These are phyloP conservation scores for Epichloe glyceriae DNA, from an alignment of 2,329 filamentous ascomycete genomes.

Conservation along the genomic window DNA sequence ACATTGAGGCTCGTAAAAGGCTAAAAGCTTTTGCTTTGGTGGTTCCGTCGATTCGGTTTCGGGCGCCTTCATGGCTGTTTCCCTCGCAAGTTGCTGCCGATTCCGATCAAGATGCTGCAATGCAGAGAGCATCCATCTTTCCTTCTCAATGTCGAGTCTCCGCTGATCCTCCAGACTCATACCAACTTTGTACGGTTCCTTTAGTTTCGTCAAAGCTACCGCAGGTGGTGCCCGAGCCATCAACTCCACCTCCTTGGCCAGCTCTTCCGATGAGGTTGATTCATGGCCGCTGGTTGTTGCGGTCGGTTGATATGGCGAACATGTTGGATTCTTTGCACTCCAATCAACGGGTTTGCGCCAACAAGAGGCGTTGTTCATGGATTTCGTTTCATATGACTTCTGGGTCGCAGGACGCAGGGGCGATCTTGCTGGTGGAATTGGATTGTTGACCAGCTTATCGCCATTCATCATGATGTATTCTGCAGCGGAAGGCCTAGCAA, in stretches of 20 bases:
- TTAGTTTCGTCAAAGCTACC: conserved; percentile 8
- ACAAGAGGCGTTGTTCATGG: conserved; percentile 1
- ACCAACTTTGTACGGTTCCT: conserved; percentile 3
- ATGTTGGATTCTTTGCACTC: not conserved
- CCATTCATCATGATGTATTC: not conserved
- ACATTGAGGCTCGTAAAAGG: conserved; percentile 40
- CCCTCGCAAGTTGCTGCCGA: not conserved
- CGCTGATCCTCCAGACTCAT: not conserved
- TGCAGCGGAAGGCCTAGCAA: not conserved
- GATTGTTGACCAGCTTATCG: not conserved
- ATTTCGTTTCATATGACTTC: not conserved
- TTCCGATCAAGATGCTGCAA: conserved; percentile 33
- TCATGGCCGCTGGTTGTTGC: not conserved
- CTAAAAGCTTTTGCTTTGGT: conserved; percentile 24
- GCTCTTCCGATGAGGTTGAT: not conserved
- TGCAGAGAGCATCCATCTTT: conserved; percentile 44
- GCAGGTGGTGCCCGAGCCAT: conserved; percentile 8
- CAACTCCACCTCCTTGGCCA: conserved; percentile 1
- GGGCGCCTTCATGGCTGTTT: not conserved
- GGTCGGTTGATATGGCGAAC: not conserved
- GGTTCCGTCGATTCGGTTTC: not conserved
- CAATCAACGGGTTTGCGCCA: conserved; percentile 5
- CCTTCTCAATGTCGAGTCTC: conserved; percentile 14
- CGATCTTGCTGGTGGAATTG: conserved; percentile 1
- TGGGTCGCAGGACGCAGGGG: not conserved